These are phyloP conservation scores for Xylaria arbuscula DNA, from an alignment of 2,329 filamentous ascomycete genomes.

Conservation along the genomic window DNA sequence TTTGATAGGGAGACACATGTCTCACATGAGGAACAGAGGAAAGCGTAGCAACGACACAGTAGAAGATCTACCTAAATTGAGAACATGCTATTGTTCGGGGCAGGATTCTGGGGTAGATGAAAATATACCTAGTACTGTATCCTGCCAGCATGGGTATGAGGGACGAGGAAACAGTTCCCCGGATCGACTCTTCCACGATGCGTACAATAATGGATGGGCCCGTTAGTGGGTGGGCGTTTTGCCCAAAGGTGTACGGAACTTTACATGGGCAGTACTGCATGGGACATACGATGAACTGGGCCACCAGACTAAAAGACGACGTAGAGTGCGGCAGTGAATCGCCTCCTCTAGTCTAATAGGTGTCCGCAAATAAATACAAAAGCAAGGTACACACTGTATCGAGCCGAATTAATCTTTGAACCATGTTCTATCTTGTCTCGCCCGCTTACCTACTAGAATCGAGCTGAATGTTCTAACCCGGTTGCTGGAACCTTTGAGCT, in stretches of 20 bases:
- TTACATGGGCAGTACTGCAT: too few relatives aligned
- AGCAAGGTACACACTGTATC: conserved; percentile 22
- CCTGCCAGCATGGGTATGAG: background rate
- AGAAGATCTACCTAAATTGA: background rate
- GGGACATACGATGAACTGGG: background rate
- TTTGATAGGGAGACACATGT: conserved; percentile 19
- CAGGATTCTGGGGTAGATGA: background rate
- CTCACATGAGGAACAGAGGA: conserved; percentile 16
- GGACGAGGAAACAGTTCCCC: conserved; percentile 4
- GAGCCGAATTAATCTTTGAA: background rate
- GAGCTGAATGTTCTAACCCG: conserved; percentile 26
- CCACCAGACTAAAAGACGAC: background rate
- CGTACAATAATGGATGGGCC: background rate
- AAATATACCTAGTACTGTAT: conserved; percentile 1
- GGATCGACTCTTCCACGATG: conserved; percentile 3
- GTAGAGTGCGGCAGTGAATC: conserved; percentile 13
- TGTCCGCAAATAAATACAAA: background rate
- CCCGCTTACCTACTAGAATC: conserved; percentile 1
- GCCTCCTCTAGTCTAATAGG: background rate
- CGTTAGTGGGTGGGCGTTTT: background rate
- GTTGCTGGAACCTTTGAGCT: conserved; percentile 29
- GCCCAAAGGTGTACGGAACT: background rate
- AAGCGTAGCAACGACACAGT: conserved; percentile 1
- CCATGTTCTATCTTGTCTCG: conserved; percentile 1
- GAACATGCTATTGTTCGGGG: background rate